A percentile compares a stretch with the other conserved stretches of the same genome.
Conservation (phyloP, 441 rosid species). For the Populus hybrid region DNA sequence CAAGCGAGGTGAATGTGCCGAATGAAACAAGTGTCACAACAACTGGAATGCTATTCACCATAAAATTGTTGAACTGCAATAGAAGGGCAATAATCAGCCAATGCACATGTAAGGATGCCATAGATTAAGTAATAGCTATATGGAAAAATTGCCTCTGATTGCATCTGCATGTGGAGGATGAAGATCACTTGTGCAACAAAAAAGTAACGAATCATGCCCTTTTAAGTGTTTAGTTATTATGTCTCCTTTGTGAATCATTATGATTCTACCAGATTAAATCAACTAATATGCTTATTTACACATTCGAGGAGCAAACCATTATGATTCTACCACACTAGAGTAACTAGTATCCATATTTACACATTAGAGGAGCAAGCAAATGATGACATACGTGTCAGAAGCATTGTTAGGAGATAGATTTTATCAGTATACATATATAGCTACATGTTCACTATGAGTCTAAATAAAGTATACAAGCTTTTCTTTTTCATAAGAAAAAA, state of each 20-base stretch:
- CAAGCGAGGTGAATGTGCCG: conserved; percentile 84
- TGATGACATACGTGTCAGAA: neutral
- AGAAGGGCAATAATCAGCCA: conserved; percentile 24
- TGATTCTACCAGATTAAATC: neutral
- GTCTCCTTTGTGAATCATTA: neutral
- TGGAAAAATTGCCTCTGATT: neutral
- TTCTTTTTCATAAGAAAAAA: neutral
- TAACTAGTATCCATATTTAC: neutral
- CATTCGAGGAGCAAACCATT: neutral
- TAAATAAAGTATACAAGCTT: neutral
- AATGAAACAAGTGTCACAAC: conserved; percentile 88
- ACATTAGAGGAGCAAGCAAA: neutral
- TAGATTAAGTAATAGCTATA: neutral
- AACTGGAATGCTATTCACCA: conserved; percentile 84
- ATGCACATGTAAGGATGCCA: neutral
- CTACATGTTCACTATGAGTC: neutral
- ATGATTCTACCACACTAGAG: neutral
- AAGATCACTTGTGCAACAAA: neutral
- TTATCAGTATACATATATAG: neutral
- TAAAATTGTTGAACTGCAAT: conserved; percentile 82
- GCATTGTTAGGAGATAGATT: neutral
- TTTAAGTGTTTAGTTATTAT: neutral
- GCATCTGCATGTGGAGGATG: neutral
- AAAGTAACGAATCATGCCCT: neutral
- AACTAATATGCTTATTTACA: neutral